These are phyloP conservation scores for Evansstolkia leycettana DNA, from an alignment of 495 filamentous ascomycete genomes.

Conservation along the genomic window DNA sequence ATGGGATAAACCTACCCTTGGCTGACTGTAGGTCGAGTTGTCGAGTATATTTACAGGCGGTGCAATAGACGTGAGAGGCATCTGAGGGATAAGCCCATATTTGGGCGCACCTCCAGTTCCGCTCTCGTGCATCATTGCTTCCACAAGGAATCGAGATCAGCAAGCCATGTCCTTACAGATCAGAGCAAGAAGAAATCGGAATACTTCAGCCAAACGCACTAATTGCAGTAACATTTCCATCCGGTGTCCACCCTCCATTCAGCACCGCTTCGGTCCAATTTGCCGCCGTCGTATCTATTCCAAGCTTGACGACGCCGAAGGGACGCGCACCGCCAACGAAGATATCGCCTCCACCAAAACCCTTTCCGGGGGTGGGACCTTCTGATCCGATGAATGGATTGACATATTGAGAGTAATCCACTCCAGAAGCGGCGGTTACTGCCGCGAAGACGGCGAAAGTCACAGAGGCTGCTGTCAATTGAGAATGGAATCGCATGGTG, in stretches of 20 bases:
- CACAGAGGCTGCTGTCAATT: neutral
- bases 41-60: slow-evolving; percentile 26
- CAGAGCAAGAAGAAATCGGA: too few species aligned
- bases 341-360: slow-evolving; percentile 47
- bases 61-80: slow-evolving; percentile 35
- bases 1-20: slow-evolving; percentile 14
- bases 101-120: slow-evolving; percentile 60
- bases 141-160: too few species aligned
- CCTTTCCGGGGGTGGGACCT: slow-evolving; percentile 18
- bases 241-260: slow-evolving; percentile 45
- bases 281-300: slow-evolving; percentile 44
- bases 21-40: slow-evolving; percentile 28
- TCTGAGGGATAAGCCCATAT: slow-evolving; percentile 55
- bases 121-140: slow-evolving; percentile 53
- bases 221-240: slow-evolving; percentile 50
- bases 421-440: slow-evolving; percentile 2
- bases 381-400: slow-evolving; percentile 27
- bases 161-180: too few species aligned
- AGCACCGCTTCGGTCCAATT: slow-evolving; percentile 35
- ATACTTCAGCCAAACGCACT: slow-evolving; percentile 13
- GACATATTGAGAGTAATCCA: slow-evolving; percentile 36
- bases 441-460: neutral
- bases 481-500: neutral
- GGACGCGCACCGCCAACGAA: slow-evolving; percentile 54
- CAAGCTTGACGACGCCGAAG: slow-evolving; percentile 56